Evolutionary conservation across 371 early-diverging fungal species (phyloP).

Genomic region (Smittium mucronatum): DNA sequence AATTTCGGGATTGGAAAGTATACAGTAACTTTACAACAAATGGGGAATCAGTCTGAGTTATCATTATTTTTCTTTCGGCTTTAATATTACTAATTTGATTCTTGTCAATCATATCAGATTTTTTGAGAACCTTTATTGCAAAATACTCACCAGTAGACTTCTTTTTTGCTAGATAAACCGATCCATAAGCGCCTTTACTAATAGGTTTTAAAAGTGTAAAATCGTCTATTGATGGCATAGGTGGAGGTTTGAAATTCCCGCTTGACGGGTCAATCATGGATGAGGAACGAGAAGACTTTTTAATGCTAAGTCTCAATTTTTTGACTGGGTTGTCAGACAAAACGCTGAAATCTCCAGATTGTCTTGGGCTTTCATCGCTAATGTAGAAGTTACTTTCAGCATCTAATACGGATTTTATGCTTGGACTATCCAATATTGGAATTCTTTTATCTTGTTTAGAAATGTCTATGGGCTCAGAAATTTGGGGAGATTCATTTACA

Average conservation of each 20-base stretch:
- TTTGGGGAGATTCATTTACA: too few species aligned
- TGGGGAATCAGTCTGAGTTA: conserved; percentile 71
- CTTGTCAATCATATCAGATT: conserved; percentile 80
- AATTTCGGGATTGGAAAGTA: conserved; percentile 83
- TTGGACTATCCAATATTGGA: too few species aligned
- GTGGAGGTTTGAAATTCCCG: conserved; percentile 20
- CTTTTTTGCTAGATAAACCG: conserved; percentile 73
- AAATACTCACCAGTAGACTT: conserved; percentile 71
- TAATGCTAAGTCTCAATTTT: not conserved
- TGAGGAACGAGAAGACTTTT: not conserved
- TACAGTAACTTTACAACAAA: conserved; percentile 88
- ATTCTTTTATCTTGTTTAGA: too few species aligned
- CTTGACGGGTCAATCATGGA: conserved; percentile 9
- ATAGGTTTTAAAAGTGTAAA: conserved; percentile 80
- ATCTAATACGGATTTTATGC: not conserved
- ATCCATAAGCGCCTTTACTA: conserved; percentile 75
- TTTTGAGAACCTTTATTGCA: conserved; percentile 86
- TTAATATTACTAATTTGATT: conserved; percentile 78
- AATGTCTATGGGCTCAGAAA: too few species aligned
- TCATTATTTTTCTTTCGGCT: conserved; percentile 81
- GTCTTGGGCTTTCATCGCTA: not conserved
- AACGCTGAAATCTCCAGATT: not conserved
- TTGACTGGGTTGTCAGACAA: not conserved
- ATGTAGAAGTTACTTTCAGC: not conserved
- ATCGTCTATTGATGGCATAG: conserved; percentile 62